These are phyloP conservation scores for Triticum monococcum DNA, from an alignment of 176 grass and related monocot genomes.

Conservation along the genomic window DNA sequence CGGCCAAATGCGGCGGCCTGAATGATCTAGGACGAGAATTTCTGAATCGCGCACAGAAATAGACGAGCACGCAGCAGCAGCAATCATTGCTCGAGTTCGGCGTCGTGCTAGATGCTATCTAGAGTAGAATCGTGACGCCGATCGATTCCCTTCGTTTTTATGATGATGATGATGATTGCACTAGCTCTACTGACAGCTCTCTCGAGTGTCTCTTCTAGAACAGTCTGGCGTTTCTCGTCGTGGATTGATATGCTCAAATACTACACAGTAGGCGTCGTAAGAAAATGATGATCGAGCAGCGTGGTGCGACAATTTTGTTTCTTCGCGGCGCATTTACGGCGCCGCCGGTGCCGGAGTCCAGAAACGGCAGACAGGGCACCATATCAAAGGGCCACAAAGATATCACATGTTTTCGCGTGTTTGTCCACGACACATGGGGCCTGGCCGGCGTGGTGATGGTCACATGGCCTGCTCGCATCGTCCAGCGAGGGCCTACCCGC, in stretches of 20 bases:
- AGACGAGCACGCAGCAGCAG: not conserved
- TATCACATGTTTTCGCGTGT: not conserved
- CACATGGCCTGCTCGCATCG: not conserved
- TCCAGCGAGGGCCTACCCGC: too few species aligned
- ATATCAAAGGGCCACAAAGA: too few species aligned
- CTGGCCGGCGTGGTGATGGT: not conserved
- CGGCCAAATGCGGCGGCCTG: not conserved
- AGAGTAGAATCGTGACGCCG: not conserved
- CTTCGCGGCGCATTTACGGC: not conserved
- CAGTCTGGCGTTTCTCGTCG: not conserved
- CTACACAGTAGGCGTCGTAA: too few species aligned
- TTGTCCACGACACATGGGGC: not conserved
- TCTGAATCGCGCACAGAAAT: not conserved
- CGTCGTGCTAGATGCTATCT: not conserved
- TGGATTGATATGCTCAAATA: not conserved
- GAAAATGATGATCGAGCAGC: too few species aligned
- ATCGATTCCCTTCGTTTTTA: not conserved
- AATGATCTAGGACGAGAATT: not conserved
- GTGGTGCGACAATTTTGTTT: not conserved
- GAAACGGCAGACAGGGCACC: too few species aligned
- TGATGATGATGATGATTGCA: not conserved
- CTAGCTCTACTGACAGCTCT: not conserved
- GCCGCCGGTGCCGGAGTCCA: too few species aligned
- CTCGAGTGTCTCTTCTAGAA: not conserved
- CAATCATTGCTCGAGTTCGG: not conserved